phyloP scores from a whole-genome alignment of 2,329 filamentous ascomycete species.

The Fusarium coicis region DNA sequence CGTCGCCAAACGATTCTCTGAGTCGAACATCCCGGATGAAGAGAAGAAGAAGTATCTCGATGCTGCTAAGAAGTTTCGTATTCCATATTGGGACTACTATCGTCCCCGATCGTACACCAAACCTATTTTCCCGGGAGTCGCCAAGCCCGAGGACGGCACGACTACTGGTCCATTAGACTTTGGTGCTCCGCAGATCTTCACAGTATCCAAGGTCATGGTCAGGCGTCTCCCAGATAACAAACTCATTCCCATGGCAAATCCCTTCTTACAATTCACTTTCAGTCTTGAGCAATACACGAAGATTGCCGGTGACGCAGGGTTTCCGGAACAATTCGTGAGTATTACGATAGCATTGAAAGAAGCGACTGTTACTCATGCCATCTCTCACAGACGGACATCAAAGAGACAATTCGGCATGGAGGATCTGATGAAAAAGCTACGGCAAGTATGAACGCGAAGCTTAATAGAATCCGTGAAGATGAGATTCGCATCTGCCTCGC shows the following conservation, averaged over 20 bases:
- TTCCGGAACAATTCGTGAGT: too few relatives aligned
- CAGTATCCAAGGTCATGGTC: neutral
- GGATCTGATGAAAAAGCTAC: too few relatives aligned
- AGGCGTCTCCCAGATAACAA: neutral
- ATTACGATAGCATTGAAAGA: too few relatives aligned
- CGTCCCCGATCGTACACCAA: fast-evolving
- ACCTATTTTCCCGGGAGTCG: fast-evolving
- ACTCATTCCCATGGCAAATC: fast-evolving
- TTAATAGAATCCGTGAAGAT: too few relatives aligned
- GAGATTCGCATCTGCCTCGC: fast-evolving
- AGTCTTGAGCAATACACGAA: too few relatives aligned
- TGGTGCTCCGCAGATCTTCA: neutral
- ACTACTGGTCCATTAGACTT: fast-evolving
- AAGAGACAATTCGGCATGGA: too few relatives aligned
- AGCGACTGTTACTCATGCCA: too few relatives aligned
- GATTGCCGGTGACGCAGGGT: too few relatives aligned
- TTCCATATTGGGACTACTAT: neutral
- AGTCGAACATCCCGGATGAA: neutral
- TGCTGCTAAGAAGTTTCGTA: fast-evolving
- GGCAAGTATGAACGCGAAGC: too few relatives aligned
- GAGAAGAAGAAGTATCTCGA: neutral
- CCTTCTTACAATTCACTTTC: neutral
- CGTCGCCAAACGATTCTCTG: fast-evolving
- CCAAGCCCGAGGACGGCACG: neutral
- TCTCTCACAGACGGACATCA: too few relatives aligned